phyloP scores from a whole-genome alignment of 1,139 yeast species.

The Candida sanyaensis region DNA sequence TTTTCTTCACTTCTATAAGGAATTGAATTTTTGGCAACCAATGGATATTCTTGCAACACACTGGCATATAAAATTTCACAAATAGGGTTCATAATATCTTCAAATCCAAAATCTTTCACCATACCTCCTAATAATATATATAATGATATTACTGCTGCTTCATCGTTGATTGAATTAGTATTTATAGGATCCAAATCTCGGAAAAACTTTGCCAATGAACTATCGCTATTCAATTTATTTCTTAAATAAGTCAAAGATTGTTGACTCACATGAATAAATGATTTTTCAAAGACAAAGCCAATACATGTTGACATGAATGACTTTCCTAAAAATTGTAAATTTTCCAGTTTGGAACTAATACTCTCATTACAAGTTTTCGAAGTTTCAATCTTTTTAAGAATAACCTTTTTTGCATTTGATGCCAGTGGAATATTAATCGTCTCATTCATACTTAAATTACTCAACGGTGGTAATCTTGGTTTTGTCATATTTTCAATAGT shows the following conservation, averaged over 20 bases:
- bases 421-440: constrained; percentile 11
- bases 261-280: constrained; percentile 29
- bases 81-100: constrained; percentile 58
- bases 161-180: constrained; percentile 36
- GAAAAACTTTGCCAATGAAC: constrained; percentile 48
- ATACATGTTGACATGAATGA: constrained; percentile 55
- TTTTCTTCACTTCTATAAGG: constrained; percentile 25
- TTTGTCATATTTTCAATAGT: constrained; percentile 41
- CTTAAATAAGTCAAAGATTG: constrained; percentile 59
- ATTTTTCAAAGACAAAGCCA: constrained; percentile 61
- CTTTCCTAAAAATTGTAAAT: constrained; percentile 59
- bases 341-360: constrained; percentile 41
- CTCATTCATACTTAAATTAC: constrained; percentile 10
- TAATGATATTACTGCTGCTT: constrained; percentile 51
- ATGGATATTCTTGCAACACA: constrained; percentile 65
- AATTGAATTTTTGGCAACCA: constrained; percentile 46
- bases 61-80: constrained; percentile 68
- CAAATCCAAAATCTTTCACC: constrained; percentile 80
- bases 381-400: constrained; percentile 52
- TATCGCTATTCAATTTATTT: constrained; percentile 47
- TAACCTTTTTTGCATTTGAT: constrained; percentile 22
- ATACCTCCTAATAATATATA: constrained; percentile 68
- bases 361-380: constrained; percentile 67
- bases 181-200: constrained; percentile 48
- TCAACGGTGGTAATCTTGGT: constrained; percentile 30